Conservation (phyloP, 257 asterid genomes). For the Gynochthodes officinalis region DNA sequence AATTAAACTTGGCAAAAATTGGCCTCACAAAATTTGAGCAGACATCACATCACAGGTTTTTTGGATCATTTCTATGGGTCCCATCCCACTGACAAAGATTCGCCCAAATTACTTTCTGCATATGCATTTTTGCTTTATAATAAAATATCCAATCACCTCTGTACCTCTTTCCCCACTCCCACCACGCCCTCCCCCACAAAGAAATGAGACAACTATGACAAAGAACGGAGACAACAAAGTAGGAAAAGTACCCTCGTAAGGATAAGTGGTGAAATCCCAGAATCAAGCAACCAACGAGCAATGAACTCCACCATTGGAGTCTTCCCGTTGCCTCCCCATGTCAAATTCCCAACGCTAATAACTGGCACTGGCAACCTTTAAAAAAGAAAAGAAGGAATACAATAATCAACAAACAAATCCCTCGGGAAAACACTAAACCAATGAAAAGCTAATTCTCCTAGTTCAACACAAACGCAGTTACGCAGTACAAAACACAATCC, state of each 20-base stretch:
- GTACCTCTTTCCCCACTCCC: too few relatives aligned
- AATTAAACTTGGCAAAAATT: not conserved
- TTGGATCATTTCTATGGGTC: not conserved
- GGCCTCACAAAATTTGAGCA: not conserved
- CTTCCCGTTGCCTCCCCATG: conserved; percentile 99
- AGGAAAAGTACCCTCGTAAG: conserved; percentile 65
- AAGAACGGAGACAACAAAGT: not conserved
- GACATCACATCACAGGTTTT: not conserved
- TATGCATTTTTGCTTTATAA: not conserved
- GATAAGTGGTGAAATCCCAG: conserved; percentile 68
- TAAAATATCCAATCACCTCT: too few relatives aligned
- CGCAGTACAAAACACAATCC: not conserved
- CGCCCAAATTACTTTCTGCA: not conserved
- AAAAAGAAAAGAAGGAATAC: not conserved
- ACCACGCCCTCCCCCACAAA: not conserved
- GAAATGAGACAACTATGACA: not conserved
- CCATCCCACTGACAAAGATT: not conserved
- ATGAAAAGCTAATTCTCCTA: not conserved
- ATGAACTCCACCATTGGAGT: conserved; percentile 95
- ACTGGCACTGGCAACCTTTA: conserved; percentile 78
- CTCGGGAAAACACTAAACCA: not conserved
- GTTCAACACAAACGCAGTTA: not conserved
- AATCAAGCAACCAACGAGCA: conserved; percentile 52
- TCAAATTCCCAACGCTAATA: conserved; percentile 90
- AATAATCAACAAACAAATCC: conserved; percentile 1